Conservation (phyloP, 169 alveolate genomes). For the Plasmodium gonderi region DNA sequence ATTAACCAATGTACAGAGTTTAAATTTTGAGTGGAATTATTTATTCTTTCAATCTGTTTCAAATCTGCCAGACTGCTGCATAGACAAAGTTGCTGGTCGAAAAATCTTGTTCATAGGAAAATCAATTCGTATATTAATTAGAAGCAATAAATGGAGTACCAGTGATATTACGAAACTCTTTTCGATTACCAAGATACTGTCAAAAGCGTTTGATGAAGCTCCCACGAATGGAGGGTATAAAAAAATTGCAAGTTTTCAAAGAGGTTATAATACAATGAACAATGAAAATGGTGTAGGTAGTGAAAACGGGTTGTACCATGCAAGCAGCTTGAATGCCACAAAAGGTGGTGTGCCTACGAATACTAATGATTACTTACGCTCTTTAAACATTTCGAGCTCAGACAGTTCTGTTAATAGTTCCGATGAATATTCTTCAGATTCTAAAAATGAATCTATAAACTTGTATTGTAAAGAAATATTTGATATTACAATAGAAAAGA, state of each 20-base stretch:
- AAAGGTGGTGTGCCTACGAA: neutral
- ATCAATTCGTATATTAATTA: constrained; percentile 78
- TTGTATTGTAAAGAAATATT: constrained; percentile 68
- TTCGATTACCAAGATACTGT: constrained; percentile 63
- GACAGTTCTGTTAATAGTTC: constrained; percentile 26
- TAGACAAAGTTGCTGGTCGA: constrained; percentile 53
- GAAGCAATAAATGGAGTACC: constrained; percentile 74
- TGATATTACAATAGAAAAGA: constrained; percentile 77
- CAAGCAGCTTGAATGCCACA: neutral
- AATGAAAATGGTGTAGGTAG: neutral
- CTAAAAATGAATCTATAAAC: constrained; percentile 8
- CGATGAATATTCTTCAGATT: constrained; percentile 32
- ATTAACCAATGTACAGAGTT: constrained; percentile 73
- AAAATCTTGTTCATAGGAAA: constrained; percentile 82
- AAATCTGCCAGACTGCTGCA: constrained; percentile 70
- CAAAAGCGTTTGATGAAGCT: constrained; percentile 69
- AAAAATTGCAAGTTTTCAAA: neutral
- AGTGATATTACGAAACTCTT: constrained; percentile 55
- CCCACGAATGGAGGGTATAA: neutral
- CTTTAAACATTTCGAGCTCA: neutral
- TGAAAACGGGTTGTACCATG: neutral
- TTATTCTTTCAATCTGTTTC: constrained; percentile 75
- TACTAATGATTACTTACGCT: neutral
- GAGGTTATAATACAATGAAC: neutral
- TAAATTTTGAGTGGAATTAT: constrained; percentile 83